These are phyloP conservation scores for Arthrobotrys conoides DNA, from an alignment of 2,329 filamentous ascomycete genomes.

Conservation along the genomic window DNA sequence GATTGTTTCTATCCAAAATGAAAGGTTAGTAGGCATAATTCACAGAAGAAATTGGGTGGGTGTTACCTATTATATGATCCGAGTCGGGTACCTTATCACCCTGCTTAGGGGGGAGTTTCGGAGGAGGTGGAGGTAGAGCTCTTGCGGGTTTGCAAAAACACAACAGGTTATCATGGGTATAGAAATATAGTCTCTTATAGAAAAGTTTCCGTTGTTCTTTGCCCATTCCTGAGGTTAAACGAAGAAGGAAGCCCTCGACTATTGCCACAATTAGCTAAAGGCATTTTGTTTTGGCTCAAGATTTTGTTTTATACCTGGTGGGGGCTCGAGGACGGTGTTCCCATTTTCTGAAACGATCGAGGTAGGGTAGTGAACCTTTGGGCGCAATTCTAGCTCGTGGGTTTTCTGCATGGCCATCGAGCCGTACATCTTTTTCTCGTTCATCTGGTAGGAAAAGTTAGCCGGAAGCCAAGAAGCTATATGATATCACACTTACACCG, in stretches of 20 bases:
- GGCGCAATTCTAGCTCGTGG: slow-evolving; percentile 77
- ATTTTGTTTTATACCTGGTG: slow-evolving; percentile 66
- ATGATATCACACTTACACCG: slow-evolving; percentile 66
- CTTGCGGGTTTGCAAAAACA: slow-evolving; percentile 75
- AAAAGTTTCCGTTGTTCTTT: slow-evolving; percentile 74
- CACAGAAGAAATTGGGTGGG: not conserved
- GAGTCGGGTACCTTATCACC: slow-evolving; percentile 71
- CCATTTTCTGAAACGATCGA: slow-evolving; percentile 67
- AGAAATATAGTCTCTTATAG: slow-evolving; percentile 76
- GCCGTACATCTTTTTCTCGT: slow-evolving; percentile 79
- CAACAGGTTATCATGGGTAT: slow-evolving; percentile 75
- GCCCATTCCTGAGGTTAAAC: slow-evolving; percentile 76
- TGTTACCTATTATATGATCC: slow-evolving; percentile 71
- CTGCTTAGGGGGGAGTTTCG: slow-evolving; percentile 69
- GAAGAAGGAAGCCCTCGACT: slow-evolving; percentile 77
- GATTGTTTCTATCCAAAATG: slow-evolving; percentile 40
- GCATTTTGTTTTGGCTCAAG: not conserved
- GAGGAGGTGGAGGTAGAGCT: slow-evolving; percentile 74
- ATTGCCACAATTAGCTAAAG: not conserved
- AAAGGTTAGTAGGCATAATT: slow-evolving; percentile 14
- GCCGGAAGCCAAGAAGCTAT: not conserved
- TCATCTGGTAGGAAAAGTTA: slow-evolving; percentile 65
- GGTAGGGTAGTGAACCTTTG: slow-evolving; percentile 76
- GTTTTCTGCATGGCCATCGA: slow-evolving; percentile 76
- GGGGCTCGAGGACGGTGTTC: slow-evolving; percentile 71